A percentile compares a stretch with the other conserved stretches of the same genome.
These are phyloP conservation scores for Discostella stelligeroides DNA, from an alignment of 108 stramenopile genomes.

Conservation along the genomic window DNA sequence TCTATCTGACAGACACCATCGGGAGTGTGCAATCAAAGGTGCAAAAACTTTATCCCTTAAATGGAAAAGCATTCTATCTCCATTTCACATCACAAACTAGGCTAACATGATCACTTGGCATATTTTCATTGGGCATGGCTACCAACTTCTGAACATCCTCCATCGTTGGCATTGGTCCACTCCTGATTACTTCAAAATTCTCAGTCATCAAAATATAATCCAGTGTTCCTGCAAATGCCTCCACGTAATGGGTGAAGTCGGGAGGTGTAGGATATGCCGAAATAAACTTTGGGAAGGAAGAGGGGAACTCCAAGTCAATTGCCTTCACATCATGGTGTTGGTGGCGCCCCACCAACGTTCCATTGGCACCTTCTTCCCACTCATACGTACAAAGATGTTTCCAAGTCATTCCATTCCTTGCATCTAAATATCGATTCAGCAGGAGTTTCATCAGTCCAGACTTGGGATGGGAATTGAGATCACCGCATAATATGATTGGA, in stretches of 20 bases:
- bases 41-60: no score
- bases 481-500: constrained; percentile 72
- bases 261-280: constrained; percentile 56
- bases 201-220: constrained; percentile 62
- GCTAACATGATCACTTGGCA: constrained; percentile 71
- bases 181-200: constrained; percentile 20
- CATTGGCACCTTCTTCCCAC: constrained; percentile 48
- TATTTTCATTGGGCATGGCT: constrained; percentile 63
- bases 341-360: constrained; percentile 1
- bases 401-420: constrained; percentile 49
- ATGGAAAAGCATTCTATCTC: no score
- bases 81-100: constrained; percentile 48
- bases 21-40: no score
- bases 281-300: constrained; percentile 27
- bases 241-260: constrained; percentile 63
- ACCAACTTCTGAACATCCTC: constrained; percentile 48
- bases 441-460: constrained; percentile 58
- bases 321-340: constrained; percentile 16
- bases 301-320: constrained; percentile 33
- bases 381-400: constrained; percentile 58
- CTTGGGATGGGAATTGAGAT: constrained; percentile 58
- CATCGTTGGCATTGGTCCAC: constrained; percentile 53
- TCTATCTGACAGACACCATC: no score
- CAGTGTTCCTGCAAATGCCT: constrained; percentile 54
- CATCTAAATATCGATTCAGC: constrained; percentile 42